These are phyloP conservation scores for Ganoderma boninense DNA, from an alignment of 1,284 basidiomycete species.

Conservation along the genomic window DNA sequence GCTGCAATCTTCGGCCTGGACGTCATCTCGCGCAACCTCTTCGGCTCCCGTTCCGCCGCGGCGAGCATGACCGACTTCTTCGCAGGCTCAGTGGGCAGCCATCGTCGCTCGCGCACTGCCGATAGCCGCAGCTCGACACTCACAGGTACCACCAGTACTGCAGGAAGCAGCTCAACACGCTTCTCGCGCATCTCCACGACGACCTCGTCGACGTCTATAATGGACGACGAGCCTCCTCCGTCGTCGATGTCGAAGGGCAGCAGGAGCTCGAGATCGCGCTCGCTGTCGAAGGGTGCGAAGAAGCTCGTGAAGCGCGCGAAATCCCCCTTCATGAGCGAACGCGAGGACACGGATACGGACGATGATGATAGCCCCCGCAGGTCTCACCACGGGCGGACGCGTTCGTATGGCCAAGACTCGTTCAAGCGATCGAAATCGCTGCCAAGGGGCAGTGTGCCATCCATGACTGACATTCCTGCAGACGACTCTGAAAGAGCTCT, in stretches of 20 bases:
- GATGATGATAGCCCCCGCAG: conserved; percentile 24
- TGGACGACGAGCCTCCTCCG: conserved; percentile 61
- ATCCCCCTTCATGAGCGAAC: conserved; percentile 56
- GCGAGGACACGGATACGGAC: conserved; percentile 51
- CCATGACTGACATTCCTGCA: conserved; percentile 41
- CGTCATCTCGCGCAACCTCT: conserved; percentile 82
- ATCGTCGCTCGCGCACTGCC: conserved; percentile 69
- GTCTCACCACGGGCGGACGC: conserved; percentile 19
- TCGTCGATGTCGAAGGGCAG: conserved; percentile 42
- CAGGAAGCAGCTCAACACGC: conserved; percentile 68
- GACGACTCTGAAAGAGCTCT: conserved; percentile 80
- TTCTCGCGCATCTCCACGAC: conserved; percentile 73
- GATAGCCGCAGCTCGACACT: conserved; percentile 74
- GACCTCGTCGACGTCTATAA: conserved; percentile 64
- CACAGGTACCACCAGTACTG: conserved; percentile 60
- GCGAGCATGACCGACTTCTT: conserved; percentile 71
- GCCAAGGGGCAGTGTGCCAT: conserved; percentile 44
- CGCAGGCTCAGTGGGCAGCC: conserved; percentile 69
- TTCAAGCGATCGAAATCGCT: conserved; percentile 41
- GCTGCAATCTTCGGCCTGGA: conserved; percentile 87
- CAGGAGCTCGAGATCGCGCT: conserved; percentile 49
- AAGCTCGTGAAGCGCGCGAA: conserved; percentile 66
- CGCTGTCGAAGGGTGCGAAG: conserved; percentile 36
- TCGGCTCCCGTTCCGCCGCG: conserved; percentile 67
- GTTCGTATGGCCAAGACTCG: conserved; percentile 16